These are phyloP conservation scores for Amphicarpaea edgeworthii DNA, from an alignment of 306 rosid genomes.

Conservation along the genomic window DNA sequence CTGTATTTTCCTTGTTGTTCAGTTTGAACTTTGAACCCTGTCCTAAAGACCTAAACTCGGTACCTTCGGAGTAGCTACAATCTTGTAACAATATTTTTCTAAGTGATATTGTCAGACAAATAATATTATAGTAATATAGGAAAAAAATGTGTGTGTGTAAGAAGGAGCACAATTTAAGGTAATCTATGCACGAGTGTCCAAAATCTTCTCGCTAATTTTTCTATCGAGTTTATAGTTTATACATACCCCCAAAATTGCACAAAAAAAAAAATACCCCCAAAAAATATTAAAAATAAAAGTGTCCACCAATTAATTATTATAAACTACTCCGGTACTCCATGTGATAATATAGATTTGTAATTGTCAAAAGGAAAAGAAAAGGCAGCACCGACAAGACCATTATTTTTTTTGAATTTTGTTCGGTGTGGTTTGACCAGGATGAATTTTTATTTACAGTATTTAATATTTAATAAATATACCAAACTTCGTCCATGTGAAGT, in stretches of 20 bases:
- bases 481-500: conserved; percentile 43
- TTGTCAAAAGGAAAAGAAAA: conserved; percentile 33
- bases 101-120: background rate
- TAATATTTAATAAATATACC: conserved; percentile 1
- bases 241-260: too few species aligned
- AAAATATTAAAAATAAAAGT: background rate
- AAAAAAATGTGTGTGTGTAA: background rate
- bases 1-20: background rate
- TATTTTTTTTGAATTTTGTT: conserved; percentile 43
- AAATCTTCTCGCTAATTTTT: background rate
- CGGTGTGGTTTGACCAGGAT: background rate
- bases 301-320: background rate
- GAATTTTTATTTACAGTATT: background rate
- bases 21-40: background rate
- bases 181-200: background rate
- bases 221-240: background rate
- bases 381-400: conserved; percentile 46
- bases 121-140: too few species aligned
- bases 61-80: too few species aligned
- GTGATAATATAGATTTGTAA: background rate
- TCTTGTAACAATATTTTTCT: background rate
- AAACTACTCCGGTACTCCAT: too few species aligned
- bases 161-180: background rate
- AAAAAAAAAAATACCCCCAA: too few species aligned
- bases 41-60: background rate